These are phyloP conservation scores for Rubia peregrina DNA, from an alignment of 305 asterid genomes.

Conservation along the genomic window DNA sequence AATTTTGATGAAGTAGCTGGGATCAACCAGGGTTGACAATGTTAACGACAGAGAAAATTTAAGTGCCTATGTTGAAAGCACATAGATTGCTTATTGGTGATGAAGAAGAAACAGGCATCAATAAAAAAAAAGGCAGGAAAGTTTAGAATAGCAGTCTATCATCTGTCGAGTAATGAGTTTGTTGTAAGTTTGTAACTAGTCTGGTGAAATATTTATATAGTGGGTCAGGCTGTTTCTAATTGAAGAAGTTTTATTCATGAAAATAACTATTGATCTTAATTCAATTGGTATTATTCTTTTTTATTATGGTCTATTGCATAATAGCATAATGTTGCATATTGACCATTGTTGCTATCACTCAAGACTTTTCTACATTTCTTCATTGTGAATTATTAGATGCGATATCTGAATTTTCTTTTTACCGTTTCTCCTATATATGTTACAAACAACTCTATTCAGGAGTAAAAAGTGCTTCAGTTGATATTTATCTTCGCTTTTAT, in stretches of 20 bases:
- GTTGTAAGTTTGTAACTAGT: neutral
- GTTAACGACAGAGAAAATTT: neutral
- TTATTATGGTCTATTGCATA: neutral
- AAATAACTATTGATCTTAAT: neutral
- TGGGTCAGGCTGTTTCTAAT: neutral
- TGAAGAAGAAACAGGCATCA: neutral
- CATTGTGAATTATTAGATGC: neutral
- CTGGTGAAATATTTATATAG: neutral
- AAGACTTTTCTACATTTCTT: neutral
- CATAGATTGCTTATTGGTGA: neutral
- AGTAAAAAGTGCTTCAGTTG: neutral
- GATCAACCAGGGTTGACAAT: neutral
- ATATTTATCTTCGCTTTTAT: constrained; percentile 16
- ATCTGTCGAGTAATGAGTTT: neutral
- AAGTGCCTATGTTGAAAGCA: neutral
- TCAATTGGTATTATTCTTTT: neutral
- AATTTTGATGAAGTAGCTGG: neutral
- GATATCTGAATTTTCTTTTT: neutral
- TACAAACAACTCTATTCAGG: neutral
- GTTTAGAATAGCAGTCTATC: neutral
- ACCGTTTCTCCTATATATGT: neutral
- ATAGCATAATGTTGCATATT: neutral
- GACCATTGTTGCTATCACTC: neutral
- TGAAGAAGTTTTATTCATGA: neutral
- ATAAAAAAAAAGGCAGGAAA: neutral